Percentiles rank a stretch among this genome's conserved stretches.
phyloP scores from a whole-genome alignment of 2,329 filamentous ascomycete species.

The Cladophialophora exuberans region DNA sequence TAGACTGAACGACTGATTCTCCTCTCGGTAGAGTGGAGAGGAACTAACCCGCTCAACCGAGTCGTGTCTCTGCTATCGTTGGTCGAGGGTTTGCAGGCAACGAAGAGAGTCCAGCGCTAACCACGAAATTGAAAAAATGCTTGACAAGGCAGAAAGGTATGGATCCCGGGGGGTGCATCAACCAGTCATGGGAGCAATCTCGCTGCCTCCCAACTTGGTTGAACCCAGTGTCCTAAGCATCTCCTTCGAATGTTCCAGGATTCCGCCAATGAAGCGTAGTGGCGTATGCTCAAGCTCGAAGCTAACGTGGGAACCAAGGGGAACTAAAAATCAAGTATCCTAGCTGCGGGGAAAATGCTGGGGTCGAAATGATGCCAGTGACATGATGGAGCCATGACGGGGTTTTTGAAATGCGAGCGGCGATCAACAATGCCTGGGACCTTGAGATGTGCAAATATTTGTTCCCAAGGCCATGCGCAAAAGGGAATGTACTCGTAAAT shows the following conservation, averaged over 20 bases:
- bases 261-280: slow-evolving; percentile 18
- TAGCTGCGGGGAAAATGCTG: slow-evolving; percentile 31
- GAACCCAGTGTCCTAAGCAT: slow-evolving; percentile 19
- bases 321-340: slow-evolving; percentile 1
- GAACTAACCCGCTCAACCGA: slow-evolving; percentile 31
- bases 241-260: neutral
- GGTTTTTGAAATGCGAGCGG: too few relatives aligned
- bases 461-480: too few relatives aligned
- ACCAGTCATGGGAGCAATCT: slow-evolving; percentile 18
- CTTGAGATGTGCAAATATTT: too few relatives aligned
- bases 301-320: slow-evolving; percentile 23
- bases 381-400: slow-evolving; percentile 2
- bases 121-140: slow-evolving; percentile 22
- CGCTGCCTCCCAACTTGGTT: slow-evolving; percentile 7
- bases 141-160: slow-evolving; percentile 13
- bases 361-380: slow-evolving; percentile 20
- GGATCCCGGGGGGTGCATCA: slow-evolving; percentile 10
- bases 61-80: slow-evolving; percentile 5
- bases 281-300: slow-evolving; percentile 18
- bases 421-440: too few relatives aligned
- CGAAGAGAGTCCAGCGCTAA: slow-evolving; percentile 1
- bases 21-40: slow-evolving; percentile 32
- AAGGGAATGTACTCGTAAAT: too few relatives aligned
- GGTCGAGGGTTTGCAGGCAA: too few relatives aligned
- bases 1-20: slow-evolving; percentile 23